Base-by-base conservation (phyloP, 129 eudicot genomes). In the Mikania micrantha region DNA sequence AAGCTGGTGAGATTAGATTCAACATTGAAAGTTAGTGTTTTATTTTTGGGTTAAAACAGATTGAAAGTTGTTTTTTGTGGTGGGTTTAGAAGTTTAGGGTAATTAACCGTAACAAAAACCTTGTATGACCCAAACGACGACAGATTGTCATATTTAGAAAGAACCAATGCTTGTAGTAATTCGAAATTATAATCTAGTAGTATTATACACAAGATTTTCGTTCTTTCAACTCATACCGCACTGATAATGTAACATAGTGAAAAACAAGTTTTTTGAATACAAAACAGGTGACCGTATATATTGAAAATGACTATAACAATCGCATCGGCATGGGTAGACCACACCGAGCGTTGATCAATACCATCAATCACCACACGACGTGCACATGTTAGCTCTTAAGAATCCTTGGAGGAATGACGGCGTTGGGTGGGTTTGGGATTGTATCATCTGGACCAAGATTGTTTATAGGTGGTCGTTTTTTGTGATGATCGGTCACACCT, bases 381-480 rank as follows among this genome's bases (percentile, higher is more conserved):
- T 25, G 57, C 71, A 16, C 40, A 27, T 25, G 45, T 60, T 24
- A 75, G 66, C 79, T 77, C n/a, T 62, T 75, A 42, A 88, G 71
- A 53, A 67, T 79, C 78, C 95, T 79, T 0, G 85, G 90, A 63
- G 95, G 91, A 17, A 75, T 53, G 56, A 73, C 5, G 1, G 24
- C 67, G 32, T 54, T 75, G 7, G 95, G 91, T n/a, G 91, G 88
- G 71, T 80, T 80, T 4, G 84, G 88, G 53, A 87, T 91, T 1
- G 78, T 6, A 48, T 91, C 97, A 32, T 75, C 56, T 0, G 85
- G 77, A 48, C 90, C 93, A 8, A 91, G 66, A 73, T 85, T 78
- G 41, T 91, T 87, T 5, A 91, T 88, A 1, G 96, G 91, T 0
- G 95, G 97, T 3, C 82, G 86, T 66, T 81, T 79, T 74, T 91